Conservation (phyloP, 345 rosid genomes). For the Stellera chamaejasme region DNA sequence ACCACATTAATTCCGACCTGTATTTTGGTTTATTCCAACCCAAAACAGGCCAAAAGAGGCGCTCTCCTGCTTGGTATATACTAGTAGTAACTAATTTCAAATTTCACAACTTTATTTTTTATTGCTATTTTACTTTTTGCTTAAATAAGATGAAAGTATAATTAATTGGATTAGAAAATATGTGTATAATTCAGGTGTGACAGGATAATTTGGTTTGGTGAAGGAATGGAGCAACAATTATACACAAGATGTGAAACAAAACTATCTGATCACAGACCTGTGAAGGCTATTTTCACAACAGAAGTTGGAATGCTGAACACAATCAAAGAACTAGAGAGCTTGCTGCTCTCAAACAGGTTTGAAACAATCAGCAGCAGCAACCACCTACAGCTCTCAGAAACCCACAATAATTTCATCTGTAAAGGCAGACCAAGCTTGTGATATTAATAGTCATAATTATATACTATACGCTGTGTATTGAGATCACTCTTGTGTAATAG, state of each 20-base stretch:
- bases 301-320: conserved; percentile 27
- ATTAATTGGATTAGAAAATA: too few relatives aligned
- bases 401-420: conserved; percentile 20
- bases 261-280: conserved; percentile 78
- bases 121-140: neutral
- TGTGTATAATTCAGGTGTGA: conserved; percentile 40
- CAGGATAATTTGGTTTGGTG: conserved; percentile 65
- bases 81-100: neutral
- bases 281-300: conserved; percentile 48
- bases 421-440: conserved; percentile 13
- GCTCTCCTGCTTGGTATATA: conserved; percentile 71
- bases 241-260: conserved; percentile 59
- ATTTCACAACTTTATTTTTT: neutral
- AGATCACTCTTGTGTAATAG: too few relatives aligned
- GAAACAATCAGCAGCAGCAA: conserved; percentile 23
- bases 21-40: conserved; percentile 49
- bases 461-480: too few relatives aligned
- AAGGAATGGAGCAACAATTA: conserved; percentile 50
- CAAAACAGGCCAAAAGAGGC: conserved; percentile 44
- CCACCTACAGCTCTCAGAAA: conserved; percentile 18
- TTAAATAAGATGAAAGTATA: too few relatives aligned
- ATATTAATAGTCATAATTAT: too few relatives aligned
- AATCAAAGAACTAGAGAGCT: conserved; percentile 25
- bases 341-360: conserved; percentile 48
- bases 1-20: conserved; percentile 47